phyloP scores from a whole-genome alignment of 495 filamentous ascomycete genomes.

The Acidomyces sp. region DNA sequence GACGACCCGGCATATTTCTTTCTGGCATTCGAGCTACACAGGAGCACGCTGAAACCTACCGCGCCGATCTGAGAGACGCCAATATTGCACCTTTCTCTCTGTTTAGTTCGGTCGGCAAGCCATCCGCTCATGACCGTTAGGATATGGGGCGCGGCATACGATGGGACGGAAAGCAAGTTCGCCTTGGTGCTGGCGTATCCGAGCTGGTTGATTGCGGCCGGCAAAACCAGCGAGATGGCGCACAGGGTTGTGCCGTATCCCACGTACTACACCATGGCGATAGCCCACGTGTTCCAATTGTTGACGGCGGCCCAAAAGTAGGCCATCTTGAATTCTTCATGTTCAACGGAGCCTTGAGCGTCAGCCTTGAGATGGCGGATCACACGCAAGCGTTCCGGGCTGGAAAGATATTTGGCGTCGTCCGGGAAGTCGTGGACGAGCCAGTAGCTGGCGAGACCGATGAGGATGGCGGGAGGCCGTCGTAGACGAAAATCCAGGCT shows the following conservation, averaged over 20 bases:
- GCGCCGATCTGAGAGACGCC: conserved; percentile 55
- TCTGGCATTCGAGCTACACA: conserved; percentile 43
- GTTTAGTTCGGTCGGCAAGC: conserved; percentile 62
- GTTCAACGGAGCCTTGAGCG: conserved; percentile 62
- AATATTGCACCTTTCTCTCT: conserved; percentile 77
- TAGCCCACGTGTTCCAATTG: conserved; percentile 24
- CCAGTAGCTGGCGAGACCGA: conserved; percentile 67
- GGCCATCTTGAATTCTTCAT: conserved; percentile 62
- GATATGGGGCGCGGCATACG: conserved; percentile 70
- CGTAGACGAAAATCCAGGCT: conserved; percentile 65
- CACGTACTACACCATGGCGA: conserved; percentile 32
- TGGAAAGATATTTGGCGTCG: conserved; percentile 49
- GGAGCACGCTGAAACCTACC: conserved; percentile 65
- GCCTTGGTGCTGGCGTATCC: conserved; percentile 59
- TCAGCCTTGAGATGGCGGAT: conserved; percentile 59
- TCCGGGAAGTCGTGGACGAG: conserved; percentile 85
- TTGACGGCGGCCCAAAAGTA: conserved; percentile 55
- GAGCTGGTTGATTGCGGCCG: conserved; percentile 63
- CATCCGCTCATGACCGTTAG: conserved; percentile 67
- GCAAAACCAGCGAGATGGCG: conserved; percentile 81
- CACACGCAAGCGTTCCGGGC: conserved; percentile 59
- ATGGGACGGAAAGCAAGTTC: conserved; percentile 77
- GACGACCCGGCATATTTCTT: conserved; percentile 76
- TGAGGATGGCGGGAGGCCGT: conserved; percentile 63
- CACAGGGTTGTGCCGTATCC: conserved; percentile 53